These are phyloP conservation scores for Camellia sinensis DNA, from an alignment of 148 eudicot species.

Conservation along the genomic window DNA sequence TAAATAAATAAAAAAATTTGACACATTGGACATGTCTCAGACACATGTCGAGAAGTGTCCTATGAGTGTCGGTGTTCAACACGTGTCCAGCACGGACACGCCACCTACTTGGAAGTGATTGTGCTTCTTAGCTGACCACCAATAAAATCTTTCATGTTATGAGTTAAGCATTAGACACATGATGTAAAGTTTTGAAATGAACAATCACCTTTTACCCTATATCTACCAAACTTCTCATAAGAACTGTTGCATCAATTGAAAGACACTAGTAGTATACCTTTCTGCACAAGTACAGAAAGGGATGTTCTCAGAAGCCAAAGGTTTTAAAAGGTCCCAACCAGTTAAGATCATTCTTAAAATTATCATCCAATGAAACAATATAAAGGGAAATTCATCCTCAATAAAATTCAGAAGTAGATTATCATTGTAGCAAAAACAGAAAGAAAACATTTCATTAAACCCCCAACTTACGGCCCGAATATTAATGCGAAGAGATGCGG, in stretches of 20 bases:
- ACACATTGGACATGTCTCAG: no score
- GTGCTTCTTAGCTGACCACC: background rate
- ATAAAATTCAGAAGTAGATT: background rate
- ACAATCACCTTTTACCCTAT: background rate
- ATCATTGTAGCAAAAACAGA: background rate
- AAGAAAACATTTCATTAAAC: background rate
- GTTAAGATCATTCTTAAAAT: background rate
- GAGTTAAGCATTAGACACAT: background rate
- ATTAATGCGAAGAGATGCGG: conserved; percentile 86
- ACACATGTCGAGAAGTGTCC: no score
- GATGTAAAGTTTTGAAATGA: background rate
- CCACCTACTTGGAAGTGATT: no score
- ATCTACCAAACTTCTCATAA: background rate
- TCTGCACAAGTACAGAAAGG: background rate
- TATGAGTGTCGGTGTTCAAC: no score
- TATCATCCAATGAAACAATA: background rate
- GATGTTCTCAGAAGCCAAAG: conserved; percentile 6
- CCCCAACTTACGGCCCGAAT: conserved; percentile 80
- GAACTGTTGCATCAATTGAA: background rate
- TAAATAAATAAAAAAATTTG: no score
- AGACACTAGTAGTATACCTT: background rate
- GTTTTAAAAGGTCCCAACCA: background rate
- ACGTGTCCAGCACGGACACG: no score
- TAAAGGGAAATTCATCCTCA: background rate
- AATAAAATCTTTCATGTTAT: background rate